Evolutionary conservation across 331 rosid genomes (phyloP), one percentile per base, ranked within the genome.

Genomic region (Quercus lobata): DNA sequence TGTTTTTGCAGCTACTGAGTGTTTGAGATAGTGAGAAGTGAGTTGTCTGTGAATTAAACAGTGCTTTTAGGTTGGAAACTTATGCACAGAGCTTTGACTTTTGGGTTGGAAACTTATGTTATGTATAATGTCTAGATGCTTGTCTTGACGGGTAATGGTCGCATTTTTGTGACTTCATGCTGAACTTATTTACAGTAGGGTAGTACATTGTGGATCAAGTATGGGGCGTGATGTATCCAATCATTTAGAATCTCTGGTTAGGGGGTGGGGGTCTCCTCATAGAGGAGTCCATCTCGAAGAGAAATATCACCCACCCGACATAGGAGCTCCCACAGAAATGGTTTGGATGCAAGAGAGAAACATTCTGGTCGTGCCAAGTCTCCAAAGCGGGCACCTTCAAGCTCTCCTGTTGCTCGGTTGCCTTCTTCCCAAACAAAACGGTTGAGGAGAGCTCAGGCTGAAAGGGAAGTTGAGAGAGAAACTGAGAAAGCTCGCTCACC

Each of bases 401-500:
- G 68, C 46, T 89, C 96, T 66, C 94, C 92, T 58, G 70, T 54
- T 53, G n/a, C 74, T 37, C 87, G 73, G 6, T 93, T 93, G 75
- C 90, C 86, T 34, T 91, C 98, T 73, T 90, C 97, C 2, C 86
- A 90, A 37, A 83, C 97, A 12, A 94, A 90, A 80, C 79, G 95
- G 79, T 76, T 89, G 77, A 91, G 74, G 86, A 87, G 68, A 89
- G 84, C 76, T 69, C 89, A 83, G 66, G 65, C 75, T 3, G 81
- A 75, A 19, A 78, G 73, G 1, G 78, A 78, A 69, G 72, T 22
- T 3, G 78, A 62, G 1, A 81, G 77, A 14, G 91, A 76, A 74
- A 75, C 55, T 18, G 89, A 83, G 85, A 83, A 6, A 22, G 24
- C 24, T 22, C 24, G 24, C 24, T 22, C 24, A 22, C 24, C 24